Evolutionary conservation across 2,329 filamentous ascomycete species (phyloP), one percentile per base, ranked within the genome.

Genomic region (Sporothrix dimorphospora): DNA sequence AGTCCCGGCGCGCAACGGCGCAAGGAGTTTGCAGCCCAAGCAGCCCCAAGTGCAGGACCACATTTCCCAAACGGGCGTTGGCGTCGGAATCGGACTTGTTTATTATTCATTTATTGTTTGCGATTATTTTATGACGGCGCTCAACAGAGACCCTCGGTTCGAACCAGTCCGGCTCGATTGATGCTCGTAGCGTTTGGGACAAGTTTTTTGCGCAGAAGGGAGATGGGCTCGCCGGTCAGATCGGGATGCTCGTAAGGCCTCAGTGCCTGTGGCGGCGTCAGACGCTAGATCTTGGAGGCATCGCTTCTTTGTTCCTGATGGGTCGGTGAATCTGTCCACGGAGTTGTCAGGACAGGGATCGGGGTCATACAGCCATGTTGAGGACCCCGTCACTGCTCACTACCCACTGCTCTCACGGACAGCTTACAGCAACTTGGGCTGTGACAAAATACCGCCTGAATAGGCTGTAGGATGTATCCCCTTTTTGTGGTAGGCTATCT

Each of bases 11-110:
- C 30, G 55, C 30, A 59, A 59, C 55, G 27, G 55, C 55, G 55
- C 30, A 40, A 61, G 57, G 16, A 61, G 57, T 40, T 19, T 61
- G 57, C 34, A 40, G 57, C 12, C 11, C 16, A 42, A 34, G 19
- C 30, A 42, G 14, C 9, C 9, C 14, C 14, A 42, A 51, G 45
- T 67, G 38, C 24, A 38, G 42, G 27, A 67, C 42, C 42, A 38
- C 45, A 49, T 51, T 38, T 14, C 45, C 65, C 45, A 67, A 67
- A 67, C 65, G 19, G 65, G 65, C n/a, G 27, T 38, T 68, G 65
- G 65, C 47, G 47, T 53, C 59, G n/a, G 27, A 24, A 53, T 24
- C 27, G 27, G 47, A 40, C 19, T 53, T n/a, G 16, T 12, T 21
- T 61, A n/a, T 38, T 8, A 7, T 21, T 40, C 38, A n/a, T n/a